Percentiles rank a stretch among this genome's conserved stretches.
phyloP scores from a whole-genome alignment of 768 basidiomycete genomes.

The Boletellus ananiceps region DNA sequence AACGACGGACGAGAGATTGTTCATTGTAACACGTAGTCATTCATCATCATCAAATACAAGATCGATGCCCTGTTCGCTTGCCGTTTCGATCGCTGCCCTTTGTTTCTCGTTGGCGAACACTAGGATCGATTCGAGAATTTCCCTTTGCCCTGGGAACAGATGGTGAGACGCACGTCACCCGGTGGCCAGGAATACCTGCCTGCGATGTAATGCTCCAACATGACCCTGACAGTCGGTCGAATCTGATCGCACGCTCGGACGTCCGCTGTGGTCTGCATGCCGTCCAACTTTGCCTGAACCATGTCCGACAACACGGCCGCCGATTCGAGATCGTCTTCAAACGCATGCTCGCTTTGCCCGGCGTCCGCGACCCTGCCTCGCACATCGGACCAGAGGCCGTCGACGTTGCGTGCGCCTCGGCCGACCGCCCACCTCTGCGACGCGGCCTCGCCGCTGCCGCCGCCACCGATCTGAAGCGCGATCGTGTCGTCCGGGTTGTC shows the following conservation, averaged over 20 bases:
- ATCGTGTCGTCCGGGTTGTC: conserved; percentile 86
- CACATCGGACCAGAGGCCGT: conserved; percentile 60
- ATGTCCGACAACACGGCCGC: conserved; percentile 64
- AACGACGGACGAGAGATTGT: no score
- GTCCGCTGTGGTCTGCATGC: conserved; percentile 39
- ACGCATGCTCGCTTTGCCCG: conserved; percentile 26
- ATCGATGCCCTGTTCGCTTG: conserved; percentile 50
- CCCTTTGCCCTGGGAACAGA: conserved; percentile 46
- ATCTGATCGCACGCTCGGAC: conserved; percentile 23
- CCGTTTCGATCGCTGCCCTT: conserved; percentile 41
- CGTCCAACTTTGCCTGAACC: conserved; percentile 47
- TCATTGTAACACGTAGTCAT: background rate
- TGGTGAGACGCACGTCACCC: background rate
- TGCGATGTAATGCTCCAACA: conserved; percentile 67
- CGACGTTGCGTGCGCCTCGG: conserved; percentile 48
- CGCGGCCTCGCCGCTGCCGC: conserved; percentile 30
- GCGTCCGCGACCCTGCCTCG: conserved; percentile 24
- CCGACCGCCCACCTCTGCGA: conserved; percentile 58
- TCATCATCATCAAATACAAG: conserved; percentile 42
- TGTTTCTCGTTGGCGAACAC: conserved; percentile 46
- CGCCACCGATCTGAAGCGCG: conserved; percentile 67
- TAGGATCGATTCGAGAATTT: conserved; percentile 54
- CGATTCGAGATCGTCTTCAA: conserved; percentile 67
- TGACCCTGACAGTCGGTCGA: conserved; percentile 54
- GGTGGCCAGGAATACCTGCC: conserved; percentile 36